Base-by-base conservation (phyloP, 225 moss, liverwort and hornwort genomes). In the Asterella californica region DNA sequence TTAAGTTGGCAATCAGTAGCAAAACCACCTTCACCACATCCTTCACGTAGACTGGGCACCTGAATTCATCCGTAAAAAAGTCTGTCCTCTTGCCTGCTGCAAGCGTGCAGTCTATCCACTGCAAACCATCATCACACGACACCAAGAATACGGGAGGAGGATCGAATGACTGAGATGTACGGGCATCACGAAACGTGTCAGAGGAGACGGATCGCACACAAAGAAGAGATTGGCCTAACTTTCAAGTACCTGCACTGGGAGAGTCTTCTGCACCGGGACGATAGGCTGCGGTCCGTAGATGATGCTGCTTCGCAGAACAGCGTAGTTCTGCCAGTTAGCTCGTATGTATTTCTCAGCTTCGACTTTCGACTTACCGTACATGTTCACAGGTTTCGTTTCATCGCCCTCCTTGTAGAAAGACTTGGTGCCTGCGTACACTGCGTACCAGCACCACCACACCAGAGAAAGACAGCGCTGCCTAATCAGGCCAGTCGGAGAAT, bases 101-200 rank as follows among this genome's bases (percentile, higher is more conserved):
- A 42, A 97, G 91, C 70, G 86, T 89, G 77, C 83, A 80, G 52
- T 94, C 93, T 34, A 97, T 97, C 94, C 96, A 94, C 94, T 97
- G 91, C 87, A 88, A 42, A 64, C 45, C 66, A 78, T 14, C 27
- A 30, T 57, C 75, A 75, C 48, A 50, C n/a, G 12, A 72, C 42
- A 42, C 42, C 42, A 42, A n/a, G n/a, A n/a, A n/a, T n/a, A n/a
- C n/a, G n/a, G n/a, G n/a, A n/a, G n/a, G n/a, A n/a, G n/a, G n/a
- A n/a, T n/a, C 29, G 5, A 62, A 29, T 5, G 21, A 62, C 22
- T 22, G 62, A 62, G 62, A 62, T 6, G 62, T 6, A 62, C 25
- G 30, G 10, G 37, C 45, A 27, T 66, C 6, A 60, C 24, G 60
- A 60, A 9, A n/a, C 4, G 14, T 10, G 4, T 10, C 30, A 65